Evolutionary conservation across 805 yeast species (phyloP).

Genomic region (Yarrowia deformans): DNA sequence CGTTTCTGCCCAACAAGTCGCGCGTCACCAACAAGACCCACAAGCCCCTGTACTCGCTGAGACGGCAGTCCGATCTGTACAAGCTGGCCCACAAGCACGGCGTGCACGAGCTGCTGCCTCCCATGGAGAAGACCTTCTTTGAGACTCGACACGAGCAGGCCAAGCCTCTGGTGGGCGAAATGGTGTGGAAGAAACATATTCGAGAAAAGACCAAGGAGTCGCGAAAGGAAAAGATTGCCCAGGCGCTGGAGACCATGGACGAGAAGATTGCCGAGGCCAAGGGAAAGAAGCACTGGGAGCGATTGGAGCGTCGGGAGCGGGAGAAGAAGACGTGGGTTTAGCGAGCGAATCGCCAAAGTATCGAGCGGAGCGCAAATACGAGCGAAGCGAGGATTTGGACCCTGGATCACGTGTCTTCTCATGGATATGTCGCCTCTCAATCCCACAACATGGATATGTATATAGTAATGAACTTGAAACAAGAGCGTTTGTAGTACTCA

Average conservation of each 20-base stretch:
- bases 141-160: constrained; percentile 76
- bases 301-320: constrained; percentile 35
- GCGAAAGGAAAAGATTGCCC: constrained; percentile 63
- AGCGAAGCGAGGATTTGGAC: constrained; percentile 2
- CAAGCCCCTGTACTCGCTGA: constrained; percentile 75
- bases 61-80: constrained; percentile 83
- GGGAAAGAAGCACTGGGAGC: constrained; percentile 53
- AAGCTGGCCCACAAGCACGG: constrained; percentile 85
- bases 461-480: constrained; percentile 15
- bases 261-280: constrained; percentile 69
- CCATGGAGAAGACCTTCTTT: constrained; percentile 73
- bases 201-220: constrained; percentile 52
- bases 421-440: no score
- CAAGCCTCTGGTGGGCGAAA: constrained; percentile 70
- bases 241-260: constrained; percentile 73
- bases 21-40: constrained; percentile 81
- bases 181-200: constrained; percentile 35
- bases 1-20: constrained; percentile 84
- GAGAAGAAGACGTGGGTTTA: constrained; percentile 37
- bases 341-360: no score
- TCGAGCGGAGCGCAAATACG: background rate
- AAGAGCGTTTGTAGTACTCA: no score
- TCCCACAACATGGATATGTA: no score
- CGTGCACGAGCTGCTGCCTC: constrained; percentile 78
- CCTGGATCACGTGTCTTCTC: no score